Evolutionary conservation across 192 early-diverging fungal genomes (phyloP), one percentile per base, ranked within the genome.

Genomic region (Coemansia sp.): DNA sequence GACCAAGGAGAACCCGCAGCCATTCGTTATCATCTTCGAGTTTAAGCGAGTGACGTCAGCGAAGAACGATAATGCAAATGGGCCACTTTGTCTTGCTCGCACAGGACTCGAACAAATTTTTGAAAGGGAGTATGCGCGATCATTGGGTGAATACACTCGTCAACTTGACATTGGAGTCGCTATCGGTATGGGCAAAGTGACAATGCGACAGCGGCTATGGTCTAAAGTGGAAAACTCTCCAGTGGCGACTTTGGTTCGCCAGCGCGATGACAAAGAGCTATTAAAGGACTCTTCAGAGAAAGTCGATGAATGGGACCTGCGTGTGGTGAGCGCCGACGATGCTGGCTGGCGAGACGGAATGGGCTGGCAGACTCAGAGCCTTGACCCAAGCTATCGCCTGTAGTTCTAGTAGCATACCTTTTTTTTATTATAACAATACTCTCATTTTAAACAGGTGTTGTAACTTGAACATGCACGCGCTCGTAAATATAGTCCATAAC

Each of bases 281-380:
- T 9, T 13, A 2, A 6, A 7, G 26, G 6, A 6, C 6, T 28
- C 52, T 11, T 10, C 21, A 10, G 52, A 53, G 28, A 53, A 1
- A 53, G 52, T 30, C 52, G 28, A 30, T 0, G 52, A 28, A 19
- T 53, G 52, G 52, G 52, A 53, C 52, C 8, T 30, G 23, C 53
- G 53, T 13, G 28, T 57, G 28, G 53, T 57, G 28, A 33, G 4
- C n/a, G 28, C 53, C 14, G 28, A 57, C 9, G 53, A 57, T 32
- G 53, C 53, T 57, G 53, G 53, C 53, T 57, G 53, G 52, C 52
- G 11, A 8, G 53, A 57, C 30, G 26, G 28, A 2, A 6, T 57
- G 53, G 53, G 53, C 14, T 57, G 53, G 53, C 8, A 57, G 28
- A 57, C 53, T 57, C 53, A 57, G 28, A 30, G 53, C 8, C 53